A percentile compares a stretch with the other conserved stretches of the same genome.
Conservation (phyloP, 2,329 filamentous ascomycete species). For the Penicillium thymicola region DNA sequence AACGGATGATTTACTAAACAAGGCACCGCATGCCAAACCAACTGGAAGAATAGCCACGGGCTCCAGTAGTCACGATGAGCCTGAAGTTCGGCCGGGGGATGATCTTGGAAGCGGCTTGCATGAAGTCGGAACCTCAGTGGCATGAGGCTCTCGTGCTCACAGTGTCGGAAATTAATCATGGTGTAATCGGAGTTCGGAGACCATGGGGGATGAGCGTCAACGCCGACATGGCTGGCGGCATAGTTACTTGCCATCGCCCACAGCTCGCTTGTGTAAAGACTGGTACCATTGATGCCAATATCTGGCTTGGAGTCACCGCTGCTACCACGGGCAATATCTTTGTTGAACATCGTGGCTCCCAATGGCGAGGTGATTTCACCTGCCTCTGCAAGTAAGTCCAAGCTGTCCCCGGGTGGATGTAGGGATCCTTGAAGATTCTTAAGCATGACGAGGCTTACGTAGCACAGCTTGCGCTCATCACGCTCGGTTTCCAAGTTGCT, state of each 20-base stretch:
- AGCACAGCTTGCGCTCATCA: slow-evolving; percentile 27
- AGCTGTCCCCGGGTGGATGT: neutral
- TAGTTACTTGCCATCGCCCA: slow-evolving; percentile 48
- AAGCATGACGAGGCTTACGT: slow-evolving; percentile 35
- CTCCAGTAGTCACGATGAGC: slow-evolving; percentile 47
- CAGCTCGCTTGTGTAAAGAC: slow-evolving; percentile 41
- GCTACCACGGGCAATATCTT: neutral
- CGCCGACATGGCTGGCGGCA: slow-evolving; percentile 39
- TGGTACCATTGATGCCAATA: slow-evolving; percentile 41
- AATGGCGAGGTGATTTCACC: neutral
- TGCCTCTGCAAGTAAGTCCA: slow-evolving; percentile 8
- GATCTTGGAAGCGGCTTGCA: slow-evolving; percentile 44
- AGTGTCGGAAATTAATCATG: slow-evolving; percentile 44
- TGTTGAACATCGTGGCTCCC: slow-evolving; percentile 1
- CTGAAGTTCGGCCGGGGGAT: slow-evolving; percentile 37
- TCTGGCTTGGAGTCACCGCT: slow-evolving; percentile 13
- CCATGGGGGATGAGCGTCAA: slow-evolving; percentile 42
- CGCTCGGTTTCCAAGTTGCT: slow-evolving; percentile 19
- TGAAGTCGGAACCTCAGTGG: slow-evolving; percentile 48
- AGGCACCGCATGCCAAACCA: slow-evolving; percentile 48
- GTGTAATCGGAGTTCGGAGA: slow-evolving; percentile 49
- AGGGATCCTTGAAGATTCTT: slow-evolving; percentile 35
- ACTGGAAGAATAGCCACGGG: slow-evolving; percentile 49
- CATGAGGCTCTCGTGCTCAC: slow-evolving; percentile 49
- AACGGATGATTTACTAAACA: slow-evolving; percentile 51